phyloP scores from a whole-genome alignment of 108 stramenopile species.

The Licmophora abbreviata region DNA sequence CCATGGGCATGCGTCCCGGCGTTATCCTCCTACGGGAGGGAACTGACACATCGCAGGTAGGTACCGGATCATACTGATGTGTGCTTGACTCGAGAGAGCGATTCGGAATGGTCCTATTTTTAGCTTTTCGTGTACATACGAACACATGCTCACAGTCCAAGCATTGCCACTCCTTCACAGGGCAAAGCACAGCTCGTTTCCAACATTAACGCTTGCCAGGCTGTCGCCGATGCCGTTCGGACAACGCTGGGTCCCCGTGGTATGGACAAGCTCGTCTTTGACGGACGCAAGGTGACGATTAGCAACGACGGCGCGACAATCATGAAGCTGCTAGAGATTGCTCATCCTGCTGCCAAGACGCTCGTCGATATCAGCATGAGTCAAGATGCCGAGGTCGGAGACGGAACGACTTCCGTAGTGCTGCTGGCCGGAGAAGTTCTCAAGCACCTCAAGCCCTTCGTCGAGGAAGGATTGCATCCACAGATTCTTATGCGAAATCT shows the following conservation, averaged over 20 bases:
- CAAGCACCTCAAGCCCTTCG: slow-evolving; percentile 89
- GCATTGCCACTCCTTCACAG: slow-evolving; percentile 31
- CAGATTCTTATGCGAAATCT: slow-evolving; percentile 83
- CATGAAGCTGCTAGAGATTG: slow-evolving; percentile 95
- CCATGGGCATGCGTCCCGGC: slow-evolving; percentile 75
- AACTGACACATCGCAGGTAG: slow-evolving; percentile 93
- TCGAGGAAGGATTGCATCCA: slow-evolving; percentile 99
- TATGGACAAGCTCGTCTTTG: slow-evolving; percentile 97
- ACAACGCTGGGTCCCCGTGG: slow-evolving; percentile 97
- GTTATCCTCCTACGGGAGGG: slow-evolving; percentile 98
- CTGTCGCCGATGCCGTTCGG: slow-evolving; percentile 94
- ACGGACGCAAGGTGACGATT: slow-evolving; percentile 86
- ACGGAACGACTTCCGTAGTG: slow-evolving; percentile 97
- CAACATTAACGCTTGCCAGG: slow-evolving; percentile 99
- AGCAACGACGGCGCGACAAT: slow-evolving; percentile 99
- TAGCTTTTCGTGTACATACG: slow-evolving; percentile 2
- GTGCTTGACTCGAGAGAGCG: too few species aligned
- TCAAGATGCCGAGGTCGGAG: slow-evolving; percentile 97
- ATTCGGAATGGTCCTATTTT: not conserved
- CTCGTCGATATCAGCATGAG: slow-evolving; percentile 97
- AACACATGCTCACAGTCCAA: not conserved
- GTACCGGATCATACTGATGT: too few species aligned
- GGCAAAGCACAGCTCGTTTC: slow-evolving; percentile 96
- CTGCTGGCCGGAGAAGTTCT: slow-evolving; percentile 93
- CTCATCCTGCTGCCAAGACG: slow-evolving; percentile 97